phyloP scores from a whole-genome alignment of 2,329 filamentous ascomycete genomes.

The Talaromyces verruculosus region DNA sequence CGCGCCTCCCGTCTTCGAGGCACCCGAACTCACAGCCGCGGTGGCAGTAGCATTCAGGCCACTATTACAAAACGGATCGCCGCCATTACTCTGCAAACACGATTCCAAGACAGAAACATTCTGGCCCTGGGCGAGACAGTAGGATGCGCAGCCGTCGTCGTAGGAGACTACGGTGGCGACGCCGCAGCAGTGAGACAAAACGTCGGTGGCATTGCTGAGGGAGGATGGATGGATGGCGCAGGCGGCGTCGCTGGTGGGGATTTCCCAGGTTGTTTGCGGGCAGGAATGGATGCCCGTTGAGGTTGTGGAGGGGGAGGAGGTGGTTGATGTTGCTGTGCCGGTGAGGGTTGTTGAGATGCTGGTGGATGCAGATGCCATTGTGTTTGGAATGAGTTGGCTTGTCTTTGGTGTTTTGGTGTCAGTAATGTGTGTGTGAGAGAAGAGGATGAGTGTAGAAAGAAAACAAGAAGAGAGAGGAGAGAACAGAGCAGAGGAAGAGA shows the following conservation, averaged over 20 bases:
- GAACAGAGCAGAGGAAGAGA: too few relatives aligned
- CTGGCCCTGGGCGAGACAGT: constrained; percentile 51
- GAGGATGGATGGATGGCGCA: constrained; percentile 44
- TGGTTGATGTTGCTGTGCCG: not conserved
- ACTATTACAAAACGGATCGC: constrained; percentile 47
- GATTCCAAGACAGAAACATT: constrained; percentile 35
- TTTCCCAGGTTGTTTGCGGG: constrained; percentile 38
- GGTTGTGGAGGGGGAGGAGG: constrained; percentile 19
- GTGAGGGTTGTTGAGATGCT: not conserved
- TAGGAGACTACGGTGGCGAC: constrained; percentile 48
- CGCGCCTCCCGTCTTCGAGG: constrained; percentile 5
- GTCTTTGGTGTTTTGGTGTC: too few relatives aligned
- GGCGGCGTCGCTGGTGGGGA: constrained; percentile 47
- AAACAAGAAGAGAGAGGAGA: too few relatives aligned
- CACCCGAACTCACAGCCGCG: constrained; percentile 24
- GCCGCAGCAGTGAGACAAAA: constrained; percentile 51
- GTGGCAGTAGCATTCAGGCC: constrained; percentile 42
- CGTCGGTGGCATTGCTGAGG: constrained; percentile 43
- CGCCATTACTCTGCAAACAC: constrained; percentile 46
- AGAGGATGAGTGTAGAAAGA: too few relatives aligned
- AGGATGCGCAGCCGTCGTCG: constrained; percentile 51
- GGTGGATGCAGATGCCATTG: not conserved
- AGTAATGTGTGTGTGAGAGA: too few relatives aligned
- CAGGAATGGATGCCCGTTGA: constrained; percentile 27
- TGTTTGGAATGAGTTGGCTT: not conserved